These are phyloP conservation scores for Phytophthora tentaculata DNA, from an alignment of 352 stramenopile species.

Conservation along the genomic window DNA sequence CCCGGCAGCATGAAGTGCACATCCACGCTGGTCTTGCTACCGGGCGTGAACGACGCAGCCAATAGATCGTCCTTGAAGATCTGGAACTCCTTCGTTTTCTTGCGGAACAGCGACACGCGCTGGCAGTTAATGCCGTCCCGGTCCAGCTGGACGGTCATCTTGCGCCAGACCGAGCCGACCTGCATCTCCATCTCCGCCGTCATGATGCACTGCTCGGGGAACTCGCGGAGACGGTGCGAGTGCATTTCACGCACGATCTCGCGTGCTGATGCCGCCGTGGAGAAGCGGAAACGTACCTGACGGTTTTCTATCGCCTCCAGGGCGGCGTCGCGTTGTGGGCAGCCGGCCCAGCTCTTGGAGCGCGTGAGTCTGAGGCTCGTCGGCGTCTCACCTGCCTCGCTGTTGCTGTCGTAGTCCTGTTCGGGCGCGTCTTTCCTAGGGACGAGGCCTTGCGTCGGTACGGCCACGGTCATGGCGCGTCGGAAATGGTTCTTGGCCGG, in stretches of 20 bases:
- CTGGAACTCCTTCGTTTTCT: constrained; percentile 57
- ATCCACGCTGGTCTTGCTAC: constrained; percentile 40
- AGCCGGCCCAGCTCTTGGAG: constrained; percentile 57
- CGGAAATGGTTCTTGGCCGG: constrained; percentile 39
- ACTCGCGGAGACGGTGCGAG: constrained; percentile 59
- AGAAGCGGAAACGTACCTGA: constrained; percentile 68
- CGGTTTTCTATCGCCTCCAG: constrained; percentile 65
- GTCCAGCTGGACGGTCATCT: constrained; percentile 54
- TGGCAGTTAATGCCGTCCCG: constrained; percentile 62
- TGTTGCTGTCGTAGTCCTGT: constrained; percentile 30
- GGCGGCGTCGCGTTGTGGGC: constrained; percentile 55
- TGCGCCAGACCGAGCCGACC: constrained; percentile 56
- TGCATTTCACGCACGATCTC: constrained; percentile 80
- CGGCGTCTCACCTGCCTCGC: constrained; percentile 19
- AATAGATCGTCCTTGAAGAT: constrained; percentile 68
- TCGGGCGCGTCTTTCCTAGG: constrained; percentile 12
- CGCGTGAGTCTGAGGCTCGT: constrained; percentile 36
- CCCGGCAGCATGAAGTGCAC: constrained; percentile 76
- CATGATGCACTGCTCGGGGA: constrained; percentile 51
- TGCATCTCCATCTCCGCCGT: constrained; percentile 46
- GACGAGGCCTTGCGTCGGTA: constrained; percentile 34
- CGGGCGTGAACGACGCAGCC: constrained; percentile 37
- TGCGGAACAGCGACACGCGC: constrained; percentile 67
- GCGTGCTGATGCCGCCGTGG: constrained; percentile 57
- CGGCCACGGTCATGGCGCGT: constrained; percentile 59